These are phyloP conservation scores for Paradendryphiella salina DNA, from an alignment of 2,329 filamentous ascomycete species.

Conservation along the genomic window DNA sequence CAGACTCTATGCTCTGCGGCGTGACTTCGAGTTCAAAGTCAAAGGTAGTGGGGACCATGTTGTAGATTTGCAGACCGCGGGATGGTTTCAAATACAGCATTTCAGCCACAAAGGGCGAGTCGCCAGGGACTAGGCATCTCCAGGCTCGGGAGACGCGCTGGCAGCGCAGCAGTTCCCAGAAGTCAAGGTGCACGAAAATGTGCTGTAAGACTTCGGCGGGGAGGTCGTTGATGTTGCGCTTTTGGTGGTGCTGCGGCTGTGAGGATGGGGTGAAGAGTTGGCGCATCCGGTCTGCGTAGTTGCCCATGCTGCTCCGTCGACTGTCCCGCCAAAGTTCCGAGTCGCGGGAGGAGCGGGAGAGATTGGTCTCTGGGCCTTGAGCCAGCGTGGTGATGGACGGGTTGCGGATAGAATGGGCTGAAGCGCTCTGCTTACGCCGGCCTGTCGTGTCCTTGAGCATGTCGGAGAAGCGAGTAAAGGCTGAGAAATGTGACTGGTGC, in stretches of 20 bases:
- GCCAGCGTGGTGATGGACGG: slow-evolving; percentile 5
- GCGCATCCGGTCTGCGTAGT: slow-evolving; percentile 21
- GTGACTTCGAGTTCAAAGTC: slow-evolving; percentile 14
- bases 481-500: slow-evolving; percentile 16
- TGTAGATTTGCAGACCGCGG: slow-evolving; percentile 18
- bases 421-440: slow-evolving; percentile 13
- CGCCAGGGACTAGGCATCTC: slow-evolving; percentile 15
- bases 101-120: slow-evolving; percentile 13
- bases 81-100: slow-evolving; percentile 19
- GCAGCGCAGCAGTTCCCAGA: slow-evolving; percentile 14
- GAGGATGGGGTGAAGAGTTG: slow-evolving; percentile 14
- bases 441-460: slow-evolving; percentile 20
- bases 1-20: slow-evolving; percentile 2
- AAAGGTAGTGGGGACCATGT: slow-evolving; percentile 12
- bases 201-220: slow-evolving; percentile 20
- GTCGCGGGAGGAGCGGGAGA: slow-evolving; percentile 1
- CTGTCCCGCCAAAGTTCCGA: slow-evolving; percentile 2
- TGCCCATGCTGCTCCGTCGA: slow-evolving; percentile 21
- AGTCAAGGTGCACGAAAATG: slow-evolving; percentile 17
- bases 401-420: slow-evolving; percentile 3
- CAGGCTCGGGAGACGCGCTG: slow-evolving; percentile 19
- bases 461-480: slow-evolving; percentile 21
- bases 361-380: slow-evolving; percentile 1
- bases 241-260: neutral
- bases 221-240: slow-evolving; percentile 10